Evolutionary conservation across 2,329 filamentous ascomycete genomes (phyloP).

Genomic region (Cyanodermella asteris): DNA sequence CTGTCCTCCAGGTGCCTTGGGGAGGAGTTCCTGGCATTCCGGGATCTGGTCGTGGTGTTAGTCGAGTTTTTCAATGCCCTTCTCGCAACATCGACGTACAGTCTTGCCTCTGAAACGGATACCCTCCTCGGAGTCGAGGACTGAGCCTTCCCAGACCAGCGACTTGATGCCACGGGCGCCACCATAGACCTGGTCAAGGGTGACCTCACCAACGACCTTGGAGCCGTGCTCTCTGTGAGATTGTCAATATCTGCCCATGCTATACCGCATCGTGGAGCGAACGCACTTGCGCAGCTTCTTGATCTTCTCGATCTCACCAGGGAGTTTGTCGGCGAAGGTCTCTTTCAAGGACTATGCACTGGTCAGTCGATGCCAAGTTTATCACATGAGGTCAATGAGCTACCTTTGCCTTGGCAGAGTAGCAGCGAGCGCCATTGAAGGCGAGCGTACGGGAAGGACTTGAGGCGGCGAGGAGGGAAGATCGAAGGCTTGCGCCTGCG

Average conservation of each 20-base stretch:
- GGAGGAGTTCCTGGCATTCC: slow-evolving; percentile 92
- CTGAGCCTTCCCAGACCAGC: slow-evolving; percentile 95
- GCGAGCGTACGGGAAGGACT: slow-evolving; percentile 47
- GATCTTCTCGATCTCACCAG: slow-evolving; percentile 95
- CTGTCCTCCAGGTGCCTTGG: slow-evolving; percentile 87
- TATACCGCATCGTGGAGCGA: not conserved
- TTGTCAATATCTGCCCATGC: not conserved
- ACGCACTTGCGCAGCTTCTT: slow-evolving; percentile 91
- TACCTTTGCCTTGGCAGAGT: slow-evolving; percentile 77
- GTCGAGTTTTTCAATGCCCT: not conserved
- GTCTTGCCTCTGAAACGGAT: slow-evolving; percentile 99
- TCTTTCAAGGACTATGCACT: slow-evolving; percentile 74
- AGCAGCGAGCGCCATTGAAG: slow-evolving; percentile 71
- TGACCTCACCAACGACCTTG: slow-evolving; percentile 94
- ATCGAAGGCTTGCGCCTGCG: slow-evolving; percentile 60
- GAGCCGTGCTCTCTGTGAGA: slow-evolving; percentile 62
- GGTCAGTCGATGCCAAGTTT: slow-evolving; percentile 4
- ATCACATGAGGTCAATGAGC: slow-evolving; percentile 14
- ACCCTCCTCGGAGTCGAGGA: slow-evolving; percentile 95
- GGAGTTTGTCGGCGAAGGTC: slow-evolving; percentile 87
- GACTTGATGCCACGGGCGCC: slow-evolving; percentile 98
- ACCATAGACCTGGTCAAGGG: slow-evolving; percentile 96
- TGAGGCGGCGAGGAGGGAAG: slow-evolving; percentile 45
- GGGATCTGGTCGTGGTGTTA: slow-evolving; percentile 43
- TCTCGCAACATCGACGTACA: slow-evolving; percentile 18